Conservation (phyloP, 805 yeast genomes). For the Schwanniomyces vanrijiae region DNA sequence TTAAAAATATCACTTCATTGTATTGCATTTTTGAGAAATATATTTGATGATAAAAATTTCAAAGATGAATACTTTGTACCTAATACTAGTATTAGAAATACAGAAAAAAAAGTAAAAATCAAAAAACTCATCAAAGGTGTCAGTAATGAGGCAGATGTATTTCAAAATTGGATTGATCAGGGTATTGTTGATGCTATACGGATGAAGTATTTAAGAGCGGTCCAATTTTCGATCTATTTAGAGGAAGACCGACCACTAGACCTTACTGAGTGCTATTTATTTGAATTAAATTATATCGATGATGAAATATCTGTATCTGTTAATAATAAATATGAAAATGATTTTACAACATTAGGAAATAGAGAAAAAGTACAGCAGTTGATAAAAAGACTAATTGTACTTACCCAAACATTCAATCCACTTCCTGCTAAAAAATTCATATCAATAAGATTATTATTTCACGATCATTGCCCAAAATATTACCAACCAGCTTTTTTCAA, state of each 20-base stretch:
- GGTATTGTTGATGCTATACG: conserved; percentile 49
- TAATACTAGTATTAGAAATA: conserved; percentile 18
- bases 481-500: conserved; percentile 52
- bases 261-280: conserved; percentile 51
- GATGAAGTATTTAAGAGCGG: conserved; percentile 39
- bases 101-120: conserved; percentile 38
- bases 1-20: conserved; percentile 57
- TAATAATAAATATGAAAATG: not conserved
- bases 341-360: conserved; percentile 25
- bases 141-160: conserved; percentile 45
- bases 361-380: conserved; percentile 48
- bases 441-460: conserved; percentile 50
- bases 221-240: conserved; percentile 46
- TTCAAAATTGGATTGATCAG: conserved; percentile 54
- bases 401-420: conserved; percentile 54
- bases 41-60: conserved; percentile 57
- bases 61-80: conserved; percentile 48
- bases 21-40: conserved; percentile 54
- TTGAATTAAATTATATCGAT: conserved; percentile 43
- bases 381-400: conserved; percentile 50
- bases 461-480: conserved; percentile 43
- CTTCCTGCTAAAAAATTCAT: conserved; percentile 48
- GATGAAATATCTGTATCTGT: not conserved
- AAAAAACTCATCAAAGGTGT: conserved; percentile 50
- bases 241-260: conserved; percentile 43